A percentile compares a stretch with the other conserved stretches of the same genome.
phyloP scores from a whole-genome alignment of 129 eudicot species.

The Cynara cardunculus region DNA sequence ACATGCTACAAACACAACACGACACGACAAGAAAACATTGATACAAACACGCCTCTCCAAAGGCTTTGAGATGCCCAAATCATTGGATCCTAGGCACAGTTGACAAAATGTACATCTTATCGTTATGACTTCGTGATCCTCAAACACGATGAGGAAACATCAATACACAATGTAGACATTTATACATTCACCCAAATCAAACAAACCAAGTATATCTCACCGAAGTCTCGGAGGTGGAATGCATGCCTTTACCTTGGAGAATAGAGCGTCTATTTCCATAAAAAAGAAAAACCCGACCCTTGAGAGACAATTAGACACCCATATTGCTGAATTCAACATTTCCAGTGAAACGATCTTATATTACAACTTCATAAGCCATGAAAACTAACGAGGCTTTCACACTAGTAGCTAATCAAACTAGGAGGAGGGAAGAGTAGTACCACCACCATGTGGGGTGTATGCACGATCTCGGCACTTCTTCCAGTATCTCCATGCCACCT shows the following conservation, averaged over 20 bases:
- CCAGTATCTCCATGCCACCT: constrained; percentile 60
- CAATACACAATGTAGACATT: neutral
- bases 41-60: neutral
- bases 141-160: neutral
- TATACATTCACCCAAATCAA: neutral
- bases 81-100: neutral
- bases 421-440: neutral
- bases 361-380: neutral
- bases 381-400: neutral
- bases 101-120: neutral
- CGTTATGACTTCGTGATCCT: neutral
- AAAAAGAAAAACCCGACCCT: neutral
- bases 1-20: neutral
- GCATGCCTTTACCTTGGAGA: neutral
- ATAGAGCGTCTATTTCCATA: neutral
- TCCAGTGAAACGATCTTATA: neutral
- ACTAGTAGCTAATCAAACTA: neutral
- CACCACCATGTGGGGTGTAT: neutral
- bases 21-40: neutral
- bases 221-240: neutral
- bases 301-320: neutral
- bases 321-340: neutral
- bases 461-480: constrained; percentile 37
- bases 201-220: neutral
- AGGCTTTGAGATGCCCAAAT: neutral